Evolutionary conservation across 306 rosid genomes (phyloP), one percentile per base, ranked within the genome.

Genomic region (Biancaea sappan): DNA sequence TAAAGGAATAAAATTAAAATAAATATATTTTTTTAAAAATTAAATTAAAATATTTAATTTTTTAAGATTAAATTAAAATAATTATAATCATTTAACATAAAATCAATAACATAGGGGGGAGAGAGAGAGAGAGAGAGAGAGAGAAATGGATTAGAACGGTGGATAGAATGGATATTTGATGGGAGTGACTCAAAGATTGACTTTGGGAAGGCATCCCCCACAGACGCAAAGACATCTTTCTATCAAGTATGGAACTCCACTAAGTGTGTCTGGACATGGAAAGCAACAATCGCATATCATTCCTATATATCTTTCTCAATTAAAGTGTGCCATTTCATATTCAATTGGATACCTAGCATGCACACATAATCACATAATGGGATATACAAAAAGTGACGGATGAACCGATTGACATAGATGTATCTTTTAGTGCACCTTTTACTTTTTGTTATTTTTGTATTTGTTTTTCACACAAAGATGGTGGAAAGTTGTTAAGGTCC

Each of bases 311-410:
- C 63, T 69, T 69, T 75, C 50, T 43, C 37, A 51, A 19, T 71
- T 71, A 80, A 75, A 66, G 43, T 66, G 74, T 67, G n/a, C 22
- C 22, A 12, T 56, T 46, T 46, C 12, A 32, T 71, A 54, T 34
- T 68, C 47, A 32, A 48, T 13, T 58, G 24, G 34, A 6, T 24
- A 34, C 28, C 28, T 53, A 22, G 16, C 15, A 28, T 50, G 72
- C 82, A 83, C 72, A 83, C 64, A 73, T 73, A 82, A 83, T 76
- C 72, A 83, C 64, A 73, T 73, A 82, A 83, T 76, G 81, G 60
- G 75, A 59, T 72, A 75, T 54, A 46, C 14, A 14, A 43, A 78
- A 84, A 73, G 75, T 54, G 80, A 75, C 51, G 66, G 81, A 31
- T 66, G 38, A 69, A 60, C 34, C 26, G 6, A 1, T 44, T 0